phyloP scores from a whole-genome alignment of 495 filamentous ascomycete genomes.

The Cladorrhinum samala region DNA sequence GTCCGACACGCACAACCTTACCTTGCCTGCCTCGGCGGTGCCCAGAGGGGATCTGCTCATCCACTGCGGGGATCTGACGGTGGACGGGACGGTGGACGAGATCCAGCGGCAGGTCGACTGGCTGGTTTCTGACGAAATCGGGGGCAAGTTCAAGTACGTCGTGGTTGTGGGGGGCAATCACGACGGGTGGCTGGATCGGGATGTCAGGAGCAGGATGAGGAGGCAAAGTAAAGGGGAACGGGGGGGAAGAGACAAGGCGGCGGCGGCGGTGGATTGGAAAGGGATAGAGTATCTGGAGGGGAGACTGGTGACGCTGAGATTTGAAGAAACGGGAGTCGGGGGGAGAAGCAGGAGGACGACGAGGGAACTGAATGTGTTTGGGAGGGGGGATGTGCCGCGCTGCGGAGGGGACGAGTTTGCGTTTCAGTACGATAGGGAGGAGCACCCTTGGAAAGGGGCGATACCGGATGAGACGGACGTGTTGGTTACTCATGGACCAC shows the following conservation, averaged over 20 bases:
- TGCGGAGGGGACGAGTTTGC: slow-evolving; percentile 23
- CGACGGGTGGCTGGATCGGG: slow-evolving; percentile 71
- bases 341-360: slow-evolving; percentile 30
- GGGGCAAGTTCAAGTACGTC: slow-evolving; percentile 68
- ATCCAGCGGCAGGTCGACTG: slow-evolving; percentile 77
- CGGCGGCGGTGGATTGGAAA: slow-evolving; percentile 37
- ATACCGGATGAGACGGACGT: slow-evolving; percentile 74
- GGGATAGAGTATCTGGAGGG: slow-evolving; percentile 48
- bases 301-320: slow-evolving; percentile 38
- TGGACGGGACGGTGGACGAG: slow-evolving; percentile 61
- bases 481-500: slow-evolving; percentile 72
- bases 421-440: slow-evolving; percentile 40
- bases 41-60: slow-evolving; percentile 81
- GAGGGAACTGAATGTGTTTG: slow-evolving; percentile 44
- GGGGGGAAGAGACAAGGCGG: slow-evolving; percentile 26
- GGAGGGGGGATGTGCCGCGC: slow-evolving; percentile 45
- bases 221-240: neutral
- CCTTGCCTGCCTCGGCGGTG: slow-evolving; percentile 36
- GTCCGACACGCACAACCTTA: slow-evolving; percentile 76
- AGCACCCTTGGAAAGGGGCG: slow-evolving; percentile 41
- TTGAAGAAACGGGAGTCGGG: no score
- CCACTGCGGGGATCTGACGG: slow-evolving; percentile 80
- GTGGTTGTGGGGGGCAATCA: slow-evolving; percentile 87
- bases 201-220: slow-evolving; percentile 25
- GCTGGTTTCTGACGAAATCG: slow-evolving; percentile 47